Conservation (phyloP, 23 red algal species). For the Gracilaria domingensis region DNA sequence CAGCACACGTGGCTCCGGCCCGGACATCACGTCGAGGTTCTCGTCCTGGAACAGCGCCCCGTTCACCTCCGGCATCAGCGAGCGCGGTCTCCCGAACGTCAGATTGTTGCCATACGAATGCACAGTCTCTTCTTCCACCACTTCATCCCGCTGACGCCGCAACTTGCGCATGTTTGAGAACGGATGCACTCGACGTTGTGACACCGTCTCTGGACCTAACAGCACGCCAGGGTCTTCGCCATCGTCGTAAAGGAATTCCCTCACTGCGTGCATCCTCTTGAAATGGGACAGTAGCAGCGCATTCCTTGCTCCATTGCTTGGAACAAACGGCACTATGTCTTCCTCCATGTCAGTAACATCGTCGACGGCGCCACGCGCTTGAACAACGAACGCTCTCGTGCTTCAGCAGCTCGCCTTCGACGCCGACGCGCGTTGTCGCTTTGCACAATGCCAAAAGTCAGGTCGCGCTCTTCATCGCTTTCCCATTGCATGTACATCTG, state of each 20-base stretch:
- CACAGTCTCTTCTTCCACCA: too few relatives aligned
- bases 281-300: background rate
- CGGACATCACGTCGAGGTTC: slow-evolving; percentile 2
- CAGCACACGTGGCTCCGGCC: background rate
- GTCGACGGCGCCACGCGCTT: background rate
- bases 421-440: slow-evolving; percentile 1
- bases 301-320: background rate
- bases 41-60: slow-evolving; percentile 1
- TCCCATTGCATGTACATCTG: slow-evolving; percentile 76
- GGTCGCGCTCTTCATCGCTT: slow-evolving; percentile 30
- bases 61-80: background rate
- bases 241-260: slow-evolving; percentile 9
- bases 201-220: background rate
- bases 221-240: background rate
- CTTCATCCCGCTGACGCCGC: background rate
- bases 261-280: background rate
- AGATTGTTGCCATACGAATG: background rate
- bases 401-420: background rate
- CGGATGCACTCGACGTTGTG: background rate
- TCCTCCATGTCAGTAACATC: slow-evolving; percentile 32
- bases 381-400: background rate
- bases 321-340: background rate
- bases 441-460: slow-evolving; percentile 11
- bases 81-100: background rate
- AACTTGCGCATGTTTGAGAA: slow-evolving; percentile 6